These are phyloP conservation scores for Capsicum rhomboideum DNA, from an alignment of 257 asterid species.

Conservation along the genomic window DNA sequence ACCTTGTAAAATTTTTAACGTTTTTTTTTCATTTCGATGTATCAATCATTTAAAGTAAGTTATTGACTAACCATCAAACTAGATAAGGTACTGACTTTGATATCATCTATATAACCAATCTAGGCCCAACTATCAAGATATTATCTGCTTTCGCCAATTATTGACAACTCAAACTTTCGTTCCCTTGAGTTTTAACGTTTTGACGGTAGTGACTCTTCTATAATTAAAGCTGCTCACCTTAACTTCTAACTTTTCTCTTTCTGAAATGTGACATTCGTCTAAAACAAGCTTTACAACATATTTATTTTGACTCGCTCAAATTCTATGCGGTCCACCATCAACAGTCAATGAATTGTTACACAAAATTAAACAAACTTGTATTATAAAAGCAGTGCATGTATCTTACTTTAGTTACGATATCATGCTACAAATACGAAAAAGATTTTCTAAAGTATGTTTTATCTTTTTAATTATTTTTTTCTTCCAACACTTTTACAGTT, in stretches of 20 bases:
- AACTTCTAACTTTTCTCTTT: not conserved
- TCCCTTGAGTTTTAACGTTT: not conserved
- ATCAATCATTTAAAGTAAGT: too few relatives aligned
- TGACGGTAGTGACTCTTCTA: not conserved
- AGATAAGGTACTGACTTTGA: not conserved
- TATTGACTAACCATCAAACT: too few relatives aligned
- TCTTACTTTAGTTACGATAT: not conserved
- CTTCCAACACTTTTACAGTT: not conserved
- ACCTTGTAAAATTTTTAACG: too few relatives aligned
- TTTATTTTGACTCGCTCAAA: not conserved
- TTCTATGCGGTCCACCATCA: rapidly evolving
- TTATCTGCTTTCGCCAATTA: not conserved
- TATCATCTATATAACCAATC: not conserved
- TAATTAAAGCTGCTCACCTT: not conserved
- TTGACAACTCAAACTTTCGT: not conserved
- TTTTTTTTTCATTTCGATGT: too few relatives aligned
- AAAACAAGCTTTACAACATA: not conserved
- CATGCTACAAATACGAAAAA: not conserved
- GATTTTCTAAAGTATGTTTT: not conserved
- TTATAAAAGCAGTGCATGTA: not conserved
- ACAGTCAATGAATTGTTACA: rapidly evolving
- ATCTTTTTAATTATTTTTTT: not conserved
- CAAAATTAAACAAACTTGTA: not conserved
- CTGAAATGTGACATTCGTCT: not conserved
- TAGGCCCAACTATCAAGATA: not conserved